Base-by-base conservation (phyloP, 805 yeast species). In the Lachancea sp. region DNA sequence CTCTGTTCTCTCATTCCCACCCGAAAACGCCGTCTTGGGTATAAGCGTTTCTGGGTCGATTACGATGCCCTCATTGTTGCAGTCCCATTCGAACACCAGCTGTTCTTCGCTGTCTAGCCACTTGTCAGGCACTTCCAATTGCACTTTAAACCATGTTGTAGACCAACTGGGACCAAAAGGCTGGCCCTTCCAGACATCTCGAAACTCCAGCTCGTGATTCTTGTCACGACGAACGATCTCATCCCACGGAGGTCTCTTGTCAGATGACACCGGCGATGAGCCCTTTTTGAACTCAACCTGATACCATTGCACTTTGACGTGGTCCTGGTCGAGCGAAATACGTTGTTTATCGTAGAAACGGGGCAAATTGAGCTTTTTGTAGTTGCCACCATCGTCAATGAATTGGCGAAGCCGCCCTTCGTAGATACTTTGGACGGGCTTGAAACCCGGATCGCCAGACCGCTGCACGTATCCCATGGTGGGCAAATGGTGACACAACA, bases 111-210 rank as follows among this genome's bases (percentile, higher is more conserved):
- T 70, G 18, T 70, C 60, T 9, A 67, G 53, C 72, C 75, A 68
- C 2, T 71, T 61, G 13, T 69, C 53, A 0, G 96, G 95, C 4
- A 91, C 69, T n/a, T 70, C 68, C 47, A 86, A 65, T 12, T 72
- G 66, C 17, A 91, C 67, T 53, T 79, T 76, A 66, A 93, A 88
- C 99, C 99, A 91, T 52, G 88, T 95, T 1, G 98, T 85, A 47
- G 91, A 82, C 99, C 99, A 91, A 12, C 95, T 84, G 2, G 99
- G 99, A 0, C 98, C 97, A 62, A 85, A 88, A 8, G 72, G 67
- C 53, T 85, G 82, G 18, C 93, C 95, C 52, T 79, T 80, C 12
- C 65, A 62, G n/a, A 86, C 82, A 19, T 70, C 67, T 52, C 72
- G 67, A 72, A 50, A 86, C 76, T 45, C 78, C 27, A 61, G 36